Conservation (phyloP, 2,329 filamentous ascomycete genomes). For the Pyrenochaeta sp. region DNA sequence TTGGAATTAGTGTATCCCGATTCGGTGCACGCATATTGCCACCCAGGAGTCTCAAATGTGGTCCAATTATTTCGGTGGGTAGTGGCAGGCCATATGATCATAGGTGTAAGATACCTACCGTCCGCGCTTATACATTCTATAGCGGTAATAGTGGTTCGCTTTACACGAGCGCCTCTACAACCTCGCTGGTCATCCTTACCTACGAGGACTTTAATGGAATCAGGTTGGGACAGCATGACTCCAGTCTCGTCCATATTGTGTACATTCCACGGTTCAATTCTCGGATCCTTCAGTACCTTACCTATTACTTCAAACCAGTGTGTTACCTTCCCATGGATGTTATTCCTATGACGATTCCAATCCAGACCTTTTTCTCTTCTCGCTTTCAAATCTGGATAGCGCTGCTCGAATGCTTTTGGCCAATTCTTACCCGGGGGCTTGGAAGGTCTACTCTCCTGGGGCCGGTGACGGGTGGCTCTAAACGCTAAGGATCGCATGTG, state of each 20-base stretch:
- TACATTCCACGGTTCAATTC: background rate
- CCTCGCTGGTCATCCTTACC: slow-evolving; percentile 20
- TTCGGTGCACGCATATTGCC: slow-evolving; percentile 19
- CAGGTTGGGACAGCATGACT: slow-evolving; percentile 19
- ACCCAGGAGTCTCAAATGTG: slow-evolving; percentile 19
- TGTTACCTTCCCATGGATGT: no score
- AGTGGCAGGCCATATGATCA: slow-evolving; percentile 22
- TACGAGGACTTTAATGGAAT: slow-evolving; percentile 25
- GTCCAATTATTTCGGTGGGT: slow-evolving; percentile 25
- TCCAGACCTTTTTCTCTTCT: no score
- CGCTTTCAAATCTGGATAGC: no score
- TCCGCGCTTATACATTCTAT: slow-evolving; percentile 18
- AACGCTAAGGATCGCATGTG: no score
- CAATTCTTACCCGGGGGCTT: no score
- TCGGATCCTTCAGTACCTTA: no score
- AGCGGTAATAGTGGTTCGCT: slow-evolving; percentile 19
- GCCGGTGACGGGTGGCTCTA: no score
- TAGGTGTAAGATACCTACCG: slow-evolving; percentile 17
- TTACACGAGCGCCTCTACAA: slow-evolving; percentile 19
- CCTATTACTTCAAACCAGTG: no score
- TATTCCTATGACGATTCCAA: no score
- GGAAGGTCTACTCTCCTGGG: no score
- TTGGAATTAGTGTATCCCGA: slow-evolving; percentile 36
- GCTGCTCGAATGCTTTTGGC: no score
- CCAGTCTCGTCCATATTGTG: slow-evolving; percentile 20